Conservation (phyloP, 768 basidiomycete species). For the Coprinopsis cinerea region DNA sequence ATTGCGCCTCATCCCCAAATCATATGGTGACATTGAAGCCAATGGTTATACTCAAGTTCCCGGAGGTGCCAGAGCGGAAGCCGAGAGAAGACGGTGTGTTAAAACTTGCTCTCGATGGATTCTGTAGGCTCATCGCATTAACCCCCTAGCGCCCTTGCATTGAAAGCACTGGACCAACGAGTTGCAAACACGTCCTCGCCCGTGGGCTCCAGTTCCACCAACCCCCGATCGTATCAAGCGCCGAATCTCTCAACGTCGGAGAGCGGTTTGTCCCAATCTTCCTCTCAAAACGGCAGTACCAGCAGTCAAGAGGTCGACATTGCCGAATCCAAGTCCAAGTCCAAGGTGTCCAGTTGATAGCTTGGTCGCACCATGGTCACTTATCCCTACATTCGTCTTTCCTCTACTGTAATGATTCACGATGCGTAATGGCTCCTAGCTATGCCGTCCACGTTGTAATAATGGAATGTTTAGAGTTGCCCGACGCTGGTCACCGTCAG, state of each 20-base stretch:
- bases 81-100: slow-evolving; percentile 84
- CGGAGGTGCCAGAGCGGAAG: slow-evolving; percentile 90
- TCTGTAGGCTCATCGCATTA: slow-evolving; percentile 6
- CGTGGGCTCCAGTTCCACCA: slow-evolving; percentile 28
- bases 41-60: slow-evolving; percentile 71
- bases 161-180: slow-evolving; percentile 94
- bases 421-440: too few relatives aligned
- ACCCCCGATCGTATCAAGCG: slow-evolving; percentile 21
- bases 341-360: not conserved
- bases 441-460: too few relatives aligned
- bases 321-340: not conserved
- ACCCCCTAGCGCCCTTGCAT: slow-evolving; percentile 73
- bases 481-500: too few relatives aligned
- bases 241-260: slow-evolving; percentile 30
- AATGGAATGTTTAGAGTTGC: too few relatives aligned
- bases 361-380: too few relatives aligned
- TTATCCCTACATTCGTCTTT: too few relatives aligned
- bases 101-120: not conserved
- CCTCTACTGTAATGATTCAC: not conserved
- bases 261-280: slow-evolving; percentile 22
- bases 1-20: slow-evolving; percentile 69
- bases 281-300: slow-evolving; percentile 15
- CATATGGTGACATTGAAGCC: slow-evolving; percentile 60
- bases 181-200: slow-evolving; percentile 62
- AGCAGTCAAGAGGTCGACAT: not conserved